Base-by-base conservation (phyloP, 495 filamentous ascomycete species). In the Trichoderma reesei region DNA sequence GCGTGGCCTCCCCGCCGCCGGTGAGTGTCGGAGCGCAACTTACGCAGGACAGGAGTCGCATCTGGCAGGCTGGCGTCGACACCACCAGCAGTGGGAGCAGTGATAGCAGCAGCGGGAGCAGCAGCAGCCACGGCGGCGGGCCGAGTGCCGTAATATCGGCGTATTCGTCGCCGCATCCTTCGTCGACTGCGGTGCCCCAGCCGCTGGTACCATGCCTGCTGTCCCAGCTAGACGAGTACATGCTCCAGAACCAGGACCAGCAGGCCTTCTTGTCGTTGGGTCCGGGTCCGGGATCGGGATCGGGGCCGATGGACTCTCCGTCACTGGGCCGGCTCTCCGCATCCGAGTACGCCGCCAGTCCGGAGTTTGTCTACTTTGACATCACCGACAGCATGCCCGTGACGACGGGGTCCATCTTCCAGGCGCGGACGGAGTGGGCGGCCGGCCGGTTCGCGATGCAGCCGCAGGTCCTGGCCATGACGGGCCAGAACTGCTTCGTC, bases 341-440 rank as follows among this genome's bases (percentile, higher is more conserved):
- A 20, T 1, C 1, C 51, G 20, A 34, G 13, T 56, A 6, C 51
- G 31, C 51, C 51, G 34, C 51, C 7, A n/a, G n/a, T n/a, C 51
- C 51, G 8, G 51, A 56, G 26, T 56, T 56, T 34, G 7, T 56
- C 1, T 56, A 56, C 51, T 56, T 56, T 56, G 51, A 56, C 51
- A 56, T 56, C 31, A 18, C 51, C 3, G 10, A 56, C 26, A 11
- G 20, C 34, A n/a, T n/a, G n/a, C 51, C 51, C 16, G 10, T 31
- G 51, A 56, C 51, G 7, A 56, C n/a, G 9, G 51, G 51, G 0
- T 7, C 18, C 20, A 26, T 56, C 20, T 56, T 56, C 26, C 51
- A 56, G 31, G 31, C 51, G 5, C 20, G 51, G 26, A 56, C 20
- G 1, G 51, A 56, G 51, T 56, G 18, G 9, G 31, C 51, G 3